Base-by-base conservation (phyloP, 2,329 filamentous ascomycete genomes). In the Neophaeococcomyces mojaviensis region DNA sequence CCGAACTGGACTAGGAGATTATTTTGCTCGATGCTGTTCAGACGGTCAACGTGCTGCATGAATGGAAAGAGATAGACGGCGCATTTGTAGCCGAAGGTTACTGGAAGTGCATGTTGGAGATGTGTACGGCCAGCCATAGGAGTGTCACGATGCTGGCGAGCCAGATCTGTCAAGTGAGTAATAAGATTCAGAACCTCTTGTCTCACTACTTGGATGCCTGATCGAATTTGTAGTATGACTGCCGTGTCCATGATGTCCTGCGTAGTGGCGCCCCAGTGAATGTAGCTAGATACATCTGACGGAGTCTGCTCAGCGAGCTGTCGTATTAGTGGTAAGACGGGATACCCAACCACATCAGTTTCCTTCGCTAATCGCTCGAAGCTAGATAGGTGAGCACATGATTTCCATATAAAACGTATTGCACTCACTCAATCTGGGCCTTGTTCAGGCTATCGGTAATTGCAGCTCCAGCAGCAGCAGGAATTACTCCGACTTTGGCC, bases 171-270 rank as follows among this genome's bases (percentile, higher is more conserved):
- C 4, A 78, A 61, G 4, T 66, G 68, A 3, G 56, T 55, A 26
- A 70, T 67, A 3, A 77, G 62, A 1, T 66, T 65, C 2, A 59
- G 49, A 2, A 78, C 59, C 3, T 71, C 63, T 3, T 61, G 55
- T 48, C 74, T 66, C 3, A 78, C 65, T 13, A 78, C 66, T 1
- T 61, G 58, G 12, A 79, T 59, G 0, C 74, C 74, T 10, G 66
- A 53, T 34, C 73, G 71, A 58, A 77, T 75, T 52, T 78, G 76
- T 7, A 79, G 54, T 1, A 76, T 62, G 10, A 68, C 71, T 0
- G 74, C 76, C 0, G 70, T 61, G 50, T 78, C 76, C 74, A 77
- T 78, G 48, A 78, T 77, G 52, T 79, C 75, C 51, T 79, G 76
- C 0, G 76, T 79, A 0, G 76, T 78, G 1, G 75, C 74, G 7